phyloP scores from a whole-genome alignment of 2,329 filamentous ascomycete species.

The Penicillium rolfsii region DNA sequence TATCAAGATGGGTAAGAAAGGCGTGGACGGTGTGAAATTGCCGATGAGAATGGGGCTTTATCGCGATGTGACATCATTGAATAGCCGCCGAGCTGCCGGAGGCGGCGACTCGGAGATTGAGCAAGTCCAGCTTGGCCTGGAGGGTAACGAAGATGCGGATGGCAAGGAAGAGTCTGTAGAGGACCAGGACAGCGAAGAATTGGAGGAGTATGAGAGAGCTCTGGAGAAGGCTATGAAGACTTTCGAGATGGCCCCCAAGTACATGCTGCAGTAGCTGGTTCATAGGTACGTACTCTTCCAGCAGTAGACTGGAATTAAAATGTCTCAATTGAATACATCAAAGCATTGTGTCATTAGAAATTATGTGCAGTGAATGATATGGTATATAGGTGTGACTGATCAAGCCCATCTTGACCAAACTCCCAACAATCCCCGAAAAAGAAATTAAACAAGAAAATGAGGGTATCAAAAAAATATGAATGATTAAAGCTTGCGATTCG shows the following conservation, averaged over 20 bases:
- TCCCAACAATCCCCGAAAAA: slow-evolving; percentile 12
- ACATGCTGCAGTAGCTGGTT: slow-evolving; percentile 21
- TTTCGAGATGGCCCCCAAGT: slow-evolving; percentile 32
- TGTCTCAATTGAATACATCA: not conserved
- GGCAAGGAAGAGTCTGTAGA: slow-evolving; percentile 12
- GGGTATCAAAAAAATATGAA: slow-evolving; percentile 18
- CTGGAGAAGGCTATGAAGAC: slow-evolving; percentile 29
- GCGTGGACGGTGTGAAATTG: slow-evolving; percentile 15
- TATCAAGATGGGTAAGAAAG: slow-evolving; percentile 17
- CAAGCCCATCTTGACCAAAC: not conserved
- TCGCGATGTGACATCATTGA: slow-evolving; percentile 30
- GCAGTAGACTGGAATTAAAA: not conserved
- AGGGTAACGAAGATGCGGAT: not conserved
- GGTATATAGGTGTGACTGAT: not conserved
- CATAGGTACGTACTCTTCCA: not conserved
- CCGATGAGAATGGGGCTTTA: slow-evolving; percentile 28
- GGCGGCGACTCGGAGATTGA: not conserved
- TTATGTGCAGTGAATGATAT: slow-evolving; percentile 15
- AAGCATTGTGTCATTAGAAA: slow-evolving; percentile 13
- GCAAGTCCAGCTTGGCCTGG: slow-evolving; percentile 13
- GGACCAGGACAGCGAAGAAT: slow-evolving; percentile 23
- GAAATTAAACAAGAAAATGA: slow-evolving; percentile 11
- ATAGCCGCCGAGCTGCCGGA: slow-evolving; percentile 17
- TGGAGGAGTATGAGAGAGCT: slow-evolving; percentile 28
- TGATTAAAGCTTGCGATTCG: slow-evolving; percentile 45